Evolutionary conservation across 257 asterid species (phyloP).

Genomic region (Solanum clarkiae): DNA sequence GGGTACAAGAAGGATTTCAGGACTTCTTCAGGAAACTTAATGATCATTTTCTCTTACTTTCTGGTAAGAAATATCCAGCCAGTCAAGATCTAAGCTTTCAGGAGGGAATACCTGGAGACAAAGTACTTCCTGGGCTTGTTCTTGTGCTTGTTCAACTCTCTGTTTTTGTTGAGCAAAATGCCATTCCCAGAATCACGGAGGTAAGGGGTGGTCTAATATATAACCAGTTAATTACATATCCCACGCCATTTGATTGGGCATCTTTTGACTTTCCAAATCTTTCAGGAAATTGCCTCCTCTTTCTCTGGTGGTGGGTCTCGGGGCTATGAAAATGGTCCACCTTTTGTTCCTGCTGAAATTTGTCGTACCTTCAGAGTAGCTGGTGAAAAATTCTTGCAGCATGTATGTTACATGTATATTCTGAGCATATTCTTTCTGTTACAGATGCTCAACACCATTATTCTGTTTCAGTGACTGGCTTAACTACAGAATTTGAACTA

Average conservation of each 20-base stretch:
- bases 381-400: slow-evolving; percentile 71
- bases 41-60: slow-evolving; percentile 53
- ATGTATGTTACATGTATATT: slow-evolving; percentile 42
- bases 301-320: slow-evolving; percentile 67
- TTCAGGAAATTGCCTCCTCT: slow-evolving; percentile 78
- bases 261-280: background rate
- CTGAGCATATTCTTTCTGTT: background rate
- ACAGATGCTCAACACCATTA: background rate
- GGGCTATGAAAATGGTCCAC: slow-evolving; percentile 48
- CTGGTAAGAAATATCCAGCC: slow-evolving; percentile 51
- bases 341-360: slow-evolving; percentile 73
- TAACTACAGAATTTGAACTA: background rate
- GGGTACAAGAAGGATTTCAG: slow-evolving; percentile 97
- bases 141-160: slow-evolving; percentile 73
- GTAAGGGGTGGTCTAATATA: slow-evolving; percentile 22
- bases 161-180: slow-evolving; percentile 64
- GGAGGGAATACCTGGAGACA: slow-evolving; percentile 46
- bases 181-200: slow-evolving; percentile 78
- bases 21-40: slow-evolving; percentile 69
- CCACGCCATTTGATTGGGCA: background rate
- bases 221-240: background rate
- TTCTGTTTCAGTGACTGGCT: background rate
- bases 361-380: slow-evolving; percentile 73
- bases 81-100: slow-evolving; percentile 35
- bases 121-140: slow-evolving; percentile 75